A percentile compares a stretch with the other conserved stretches of the same genome.
These are phyloP conservation scores for Verbascum thapsus DNA, from an alignment of 257 asterid species.

Conservation along the genomic window DNA sequence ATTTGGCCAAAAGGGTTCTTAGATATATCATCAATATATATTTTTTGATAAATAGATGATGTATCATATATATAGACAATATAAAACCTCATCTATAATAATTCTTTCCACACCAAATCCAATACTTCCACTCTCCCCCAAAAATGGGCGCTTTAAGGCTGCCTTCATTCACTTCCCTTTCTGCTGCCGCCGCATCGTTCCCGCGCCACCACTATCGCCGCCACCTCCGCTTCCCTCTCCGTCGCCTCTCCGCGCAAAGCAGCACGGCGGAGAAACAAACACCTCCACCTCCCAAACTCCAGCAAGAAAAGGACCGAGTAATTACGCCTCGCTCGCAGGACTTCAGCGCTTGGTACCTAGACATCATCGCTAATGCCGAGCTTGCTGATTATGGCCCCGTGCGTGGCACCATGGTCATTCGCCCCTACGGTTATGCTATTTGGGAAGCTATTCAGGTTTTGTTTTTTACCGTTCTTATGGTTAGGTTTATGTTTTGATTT, in stretches of 20 bases:
- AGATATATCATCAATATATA: too few relatives aligned
- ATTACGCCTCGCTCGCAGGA: conserved; percentile 96
- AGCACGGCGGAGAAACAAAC: conserved; percentile 61
- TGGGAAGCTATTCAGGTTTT: conserved; percentile 99
- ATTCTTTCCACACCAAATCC: too few relatives aligned
- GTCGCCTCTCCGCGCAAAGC: conserved; percentile 50
- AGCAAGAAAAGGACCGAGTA: conserved; percentile 64
- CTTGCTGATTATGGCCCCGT: conserved; percentile 98
- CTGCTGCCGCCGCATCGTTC: conserved; percentile 48
- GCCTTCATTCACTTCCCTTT: conserved; percentile 67
- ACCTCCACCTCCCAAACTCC: conserved; percentile 38
- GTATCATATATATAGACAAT: too few relatives aligned
- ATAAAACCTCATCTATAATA: too few relatives aligned
- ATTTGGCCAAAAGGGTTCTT: too few relatives aligned
- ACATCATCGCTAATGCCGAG: conserved; percentile 90
- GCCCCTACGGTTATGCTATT: conserved; percentile 97
- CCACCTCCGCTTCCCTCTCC: conserved; percentile 45
- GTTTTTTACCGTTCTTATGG: background rate
- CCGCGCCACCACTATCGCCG: conserved; percentile 43
- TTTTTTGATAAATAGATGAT: too few relatives aligned
- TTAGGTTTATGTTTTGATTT: background rate
- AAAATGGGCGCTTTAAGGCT: conserved; percentile 80
- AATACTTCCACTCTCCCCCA: background rate
- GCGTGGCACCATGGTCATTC: conserved; percentile 99
- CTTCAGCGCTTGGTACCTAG: conserved; percentile 96